These are phyloP conservation scores for Ustulina deusta DNA, from an alignment of 2,329 filamentous ascomycete species.

Conservation along the genomic window DNA sequence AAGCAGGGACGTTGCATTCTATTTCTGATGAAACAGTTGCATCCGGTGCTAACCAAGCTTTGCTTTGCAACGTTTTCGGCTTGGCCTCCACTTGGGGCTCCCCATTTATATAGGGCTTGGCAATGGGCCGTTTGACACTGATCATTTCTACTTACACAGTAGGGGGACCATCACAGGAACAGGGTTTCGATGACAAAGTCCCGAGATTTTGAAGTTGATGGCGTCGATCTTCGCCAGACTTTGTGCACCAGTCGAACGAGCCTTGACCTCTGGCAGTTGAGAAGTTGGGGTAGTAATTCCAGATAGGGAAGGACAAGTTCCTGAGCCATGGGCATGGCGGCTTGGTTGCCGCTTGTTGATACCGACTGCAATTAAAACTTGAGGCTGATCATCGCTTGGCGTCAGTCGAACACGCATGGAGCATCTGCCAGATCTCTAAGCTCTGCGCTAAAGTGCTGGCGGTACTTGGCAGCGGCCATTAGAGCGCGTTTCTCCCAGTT, in stretches of 20 bases:
- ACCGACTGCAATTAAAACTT: constrained; percentile 32
- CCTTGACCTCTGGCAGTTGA: constrained; percentile 20
- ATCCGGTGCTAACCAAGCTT: constrained; percentile 27
- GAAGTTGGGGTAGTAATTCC: constrained; percentile 24
- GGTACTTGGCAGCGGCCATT: constrained; percentile 15
- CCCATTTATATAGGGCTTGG: constrained; percentile 28
- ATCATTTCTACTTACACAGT: constrained; percentile 24
- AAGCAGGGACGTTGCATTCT: constrained; percentile 19
- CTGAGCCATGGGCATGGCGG: constrained; percentile 14
- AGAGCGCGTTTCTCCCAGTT: constrained; percentile 31
- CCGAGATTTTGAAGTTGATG: constrained; percentile 22
- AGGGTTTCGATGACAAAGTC: constrained; percentile 9
- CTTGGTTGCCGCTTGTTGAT: constrained; percentile 19
- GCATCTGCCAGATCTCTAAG: constrained; percentile 37
- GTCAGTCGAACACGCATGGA: constrained; percentile 21
- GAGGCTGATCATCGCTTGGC: constrained; percentile 45
- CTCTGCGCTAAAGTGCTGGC: constrained; percentile 13
- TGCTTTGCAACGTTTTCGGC: constrained; percentile 20
- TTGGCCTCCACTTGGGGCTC: constrained; percentile 16
- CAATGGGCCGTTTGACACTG: constrained; percentile 29
- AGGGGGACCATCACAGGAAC: constrained; percentile 24
- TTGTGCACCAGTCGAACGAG: constrained; percentile 12
- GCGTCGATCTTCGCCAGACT: constrained; percentile 31
- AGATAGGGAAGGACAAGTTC: constrained; percentile 34
- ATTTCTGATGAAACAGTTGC: constrained; percentile 35